Conservation (phyloP, 164 flowering plant genomes). For the Berberis vulgaris region DNA sequence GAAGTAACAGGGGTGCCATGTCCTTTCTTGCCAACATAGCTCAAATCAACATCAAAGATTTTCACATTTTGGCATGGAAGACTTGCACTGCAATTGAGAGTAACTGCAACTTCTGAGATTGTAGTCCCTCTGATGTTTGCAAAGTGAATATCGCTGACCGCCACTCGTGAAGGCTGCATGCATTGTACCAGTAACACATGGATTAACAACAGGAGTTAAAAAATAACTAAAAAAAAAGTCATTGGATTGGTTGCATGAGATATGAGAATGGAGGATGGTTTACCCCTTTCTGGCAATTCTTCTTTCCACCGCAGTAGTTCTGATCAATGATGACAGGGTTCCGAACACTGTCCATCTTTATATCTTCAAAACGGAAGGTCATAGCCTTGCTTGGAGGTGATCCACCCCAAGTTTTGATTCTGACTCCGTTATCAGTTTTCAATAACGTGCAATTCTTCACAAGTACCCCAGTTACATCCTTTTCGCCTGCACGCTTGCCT, state of each 20-base stretch:
- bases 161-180: conserved; percentile 1
- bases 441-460: conserved; percentile 25
- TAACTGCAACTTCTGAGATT: too few species aligned
- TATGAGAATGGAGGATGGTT: not conserved
- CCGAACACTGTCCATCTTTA: conserved; percentile 29
- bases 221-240: not conserved
- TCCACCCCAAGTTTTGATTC: too few species aligned
- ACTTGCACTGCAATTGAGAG: not conserved
- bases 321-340: conserved; percentile 48
- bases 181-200: not conserved
- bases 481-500: conserved; percentile 20
- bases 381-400: not conserved
- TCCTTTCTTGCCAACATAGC: not conserved
- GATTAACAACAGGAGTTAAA: too few species aligned
- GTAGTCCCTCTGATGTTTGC: too few species aligned
- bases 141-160: not conserved
- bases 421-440: too few species aligned
- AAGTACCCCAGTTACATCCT: conserved; percentile 25
- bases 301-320: too few species aligned
- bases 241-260: not conserved
- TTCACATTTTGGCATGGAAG: conserved; percentile 1
- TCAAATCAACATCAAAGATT: conserved; percentile 1
- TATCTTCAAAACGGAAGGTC: conserved; percentile 22
- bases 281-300: not conserved
- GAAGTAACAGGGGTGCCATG: not conserved